Base-by-base conservation (phyloP, 2,329 filamentous ascomycete species). In the Curvularia verruculosa region DNA sequence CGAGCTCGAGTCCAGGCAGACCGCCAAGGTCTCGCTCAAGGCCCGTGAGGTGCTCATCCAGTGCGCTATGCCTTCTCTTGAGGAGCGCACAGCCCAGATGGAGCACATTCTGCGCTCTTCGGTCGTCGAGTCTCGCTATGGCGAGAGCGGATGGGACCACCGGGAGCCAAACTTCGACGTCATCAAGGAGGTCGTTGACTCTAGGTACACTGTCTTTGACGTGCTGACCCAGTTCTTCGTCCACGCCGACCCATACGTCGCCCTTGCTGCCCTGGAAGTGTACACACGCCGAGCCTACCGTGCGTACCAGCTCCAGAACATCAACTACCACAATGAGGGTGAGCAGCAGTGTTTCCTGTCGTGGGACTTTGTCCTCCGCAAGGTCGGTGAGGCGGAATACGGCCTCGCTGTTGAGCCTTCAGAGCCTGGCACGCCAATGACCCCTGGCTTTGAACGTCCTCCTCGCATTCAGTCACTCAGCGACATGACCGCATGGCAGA, bases 171-270 rank as follows among this genome's bases (percentile, higher is more conserved):
- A 89, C 78, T 82, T 96, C 52, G 90, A 96, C 21, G 83, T 96
- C 63, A 89, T 99, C 80, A 96, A 96, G 83, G 95, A 99, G 78
- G 93, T 99, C 29, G 92, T 99, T 50, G 95, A 99, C 78, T 98
- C 95, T 52, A 96, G 96, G 81, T 98, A 96, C 82, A 98, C 94
- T 40, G 95, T 99, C 63, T 96, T 97, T 68, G 95, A 99, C 74
- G 95, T 99, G 18, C 80, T 99, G 65, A 90, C 94, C 7, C 88
- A 92, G 56, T 99, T 99, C 86, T 99, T 99, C 74, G 90, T 88
- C 31, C 92, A 99, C 78, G 86, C 91, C 40, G 95, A 99, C 73
- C 89, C 92, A 12, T 98, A 92, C 91, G 94, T 99, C 28, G 91
- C 91, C 7, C 82, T 97, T 60, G 95, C 95, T 57, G 92, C 95